These are phyloP conservation scores for Tetracladium maxilliforme DNA, from an alignment of 2,329 filamentous ascomycete species.

Conservation along the genomic window DNA sequence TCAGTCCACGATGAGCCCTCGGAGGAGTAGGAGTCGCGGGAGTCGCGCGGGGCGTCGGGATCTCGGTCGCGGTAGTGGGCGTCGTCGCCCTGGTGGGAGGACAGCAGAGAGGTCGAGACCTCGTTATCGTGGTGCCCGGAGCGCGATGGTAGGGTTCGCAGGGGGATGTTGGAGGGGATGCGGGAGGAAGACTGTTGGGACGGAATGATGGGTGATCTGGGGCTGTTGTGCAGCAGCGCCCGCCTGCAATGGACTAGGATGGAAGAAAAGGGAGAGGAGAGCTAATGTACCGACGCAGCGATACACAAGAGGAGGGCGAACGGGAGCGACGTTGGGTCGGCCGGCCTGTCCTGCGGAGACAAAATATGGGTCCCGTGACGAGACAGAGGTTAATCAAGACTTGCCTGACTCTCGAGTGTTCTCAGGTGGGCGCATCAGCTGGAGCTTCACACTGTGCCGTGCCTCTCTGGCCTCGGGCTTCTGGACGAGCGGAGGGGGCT, in stretches of 20 bases:
- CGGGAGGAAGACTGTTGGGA: slow-evolving; percentile 50
- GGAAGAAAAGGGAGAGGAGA: slow-evolving; percentile 12
- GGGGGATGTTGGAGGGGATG: slow-evolving; percentile 74
- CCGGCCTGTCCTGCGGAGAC: too few relatives aligned
- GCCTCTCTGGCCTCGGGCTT: too few relatives aligned
- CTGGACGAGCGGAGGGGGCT: too few relatives aligned
- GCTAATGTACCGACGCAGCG: slow-evolving; percentile 8
- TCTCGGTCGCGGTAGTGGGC: slow-evolving; percentile 14
- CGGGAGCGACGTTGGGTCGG: slow-evolving; percentile 2
- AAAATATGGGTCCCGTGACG: too few relatives aligned
- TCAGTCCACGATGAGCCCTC: slow-evolving; percentile 82
- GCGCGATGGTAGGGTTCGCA: slow-evolving; percentile 56
- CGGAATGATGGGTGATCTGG: slow-evolving; percentile 75
- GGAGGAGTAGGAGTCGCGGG: slow-evolving; percentile 45
- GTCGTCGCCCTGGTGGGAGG: slow-evolving; percentile 19
- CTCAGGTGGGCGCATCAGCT: too few relatives aligned
- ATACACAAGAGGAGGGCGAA: slow-evolving; percentile 1
- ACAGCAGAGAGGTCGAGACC: slow-evolving; percentile 30
- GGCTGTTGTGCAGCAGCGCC: slow-evolving; percentile 70
- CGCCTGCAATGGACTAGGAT: slow-evolving; percentile 30
- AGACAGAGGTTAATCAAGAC: too few relatives aligned
- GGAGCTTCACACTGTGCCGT: too few relatives aligned
- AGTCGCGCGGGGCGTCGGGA: slow-evolving; percentile 26
- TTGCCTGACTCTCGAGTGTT: too few relatives aligned
- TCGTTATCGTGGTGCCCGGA: slow-evolving; percentile 15